These are phyloP conservation scores for Suillus alpinus DNA, from an alignment of 768 basidiomycete genomes.

Conservation along the genomic window DNA sequence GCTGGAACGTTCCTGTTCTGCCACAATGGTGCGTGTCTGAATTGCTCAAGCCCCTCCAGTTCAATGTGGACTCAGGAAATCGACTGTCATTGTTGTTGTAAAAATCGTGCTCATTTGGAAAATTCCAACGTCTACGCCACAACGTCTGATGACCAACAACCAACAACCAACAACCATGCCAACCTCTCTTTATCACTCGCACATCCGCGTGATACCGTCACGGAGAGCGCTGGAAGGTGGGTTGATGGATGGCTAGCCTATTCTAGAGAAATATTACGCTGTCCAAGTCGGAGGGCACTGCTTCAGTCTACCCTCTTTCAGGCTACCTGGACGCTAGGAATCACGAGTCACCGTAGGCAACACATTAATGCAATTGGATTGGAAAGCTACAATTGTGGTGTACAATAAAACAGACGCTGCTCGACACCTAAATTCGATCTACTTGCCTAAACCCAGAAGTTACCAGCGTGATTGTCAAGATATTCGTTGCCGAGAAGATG, in stretches of 20 bases:
- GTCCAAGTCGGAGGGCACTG: background rate
- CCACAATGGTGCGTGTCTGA: background rate
- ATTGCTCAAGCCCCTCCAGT: background rate
- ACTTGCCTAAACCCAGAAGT: background rate
- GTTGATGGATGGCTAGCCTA: background rate
- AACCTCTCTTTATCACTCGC: background rate
- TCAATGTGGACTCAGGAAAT: background rate
- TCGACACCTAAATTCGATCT: background rate
- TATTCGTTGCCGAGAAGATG: conserved; percentile 15
- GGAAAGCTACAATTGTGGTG: background rate
- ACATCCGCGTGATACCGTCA: background rate
- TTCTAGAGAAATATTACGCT: background rate
- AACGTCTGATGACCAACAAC: too few relatives aligned
- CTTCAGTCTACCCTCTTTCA: background rate
- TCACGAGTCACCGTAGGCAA: background rate
- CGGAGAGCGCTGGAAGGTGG: background rate
- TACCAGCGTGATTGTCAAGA: background rate
- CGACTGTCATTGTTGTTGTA: background rate
- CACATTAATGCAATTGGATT: background rate
- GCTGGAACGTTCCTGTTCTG: background rate
- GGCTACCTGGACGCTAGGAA: background rate
- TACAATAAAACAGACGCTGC: background rate
- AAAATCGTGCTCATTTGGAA: too few relatives aligned
- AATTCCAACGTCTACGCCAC: background rate
- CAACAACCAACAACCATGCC: too few relatives aligned